Evolutionary conservation across 495 filamentous ascomycete species (phyloP), one percentile per base, ranked within the genome.

Genomic region (Chaetomium cochliodes): DNA sequence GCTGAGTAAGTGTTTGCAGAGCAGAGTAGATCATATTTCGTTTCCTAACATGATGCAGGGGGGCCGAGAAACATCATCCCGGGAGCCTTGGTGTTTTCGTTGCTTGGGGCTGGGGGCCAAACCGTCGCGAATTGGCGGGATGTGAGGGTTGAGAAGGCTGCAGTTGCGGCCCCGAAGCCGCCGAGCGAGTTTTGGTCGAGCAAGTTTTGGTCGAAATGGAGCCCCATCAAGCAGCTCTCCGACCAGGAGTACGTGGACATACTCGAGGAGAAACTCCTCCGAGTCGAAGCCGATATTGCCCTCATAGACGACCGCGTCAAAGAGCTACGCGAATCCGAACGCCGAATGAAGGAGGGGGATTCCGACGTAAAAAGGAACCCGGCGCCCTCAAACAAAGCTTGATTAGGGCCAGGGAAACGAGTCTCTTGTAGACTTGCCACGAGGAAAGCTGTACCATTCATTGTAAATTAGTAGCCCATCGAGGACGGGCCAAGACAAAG

Each of bases 281-380:
- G 84, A 53, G 77, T 97, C 15, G 87, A 97, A 66, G 91, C 87
- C 12, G 91, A 97, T 63, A 90, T 97, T 67, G 89, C 93, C 0
- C 68, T 97, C 39, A 74, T 96, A 13, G 91, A 97, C 69, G 93
- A 97, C 46, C 87, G 85, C 63, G 92, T 98, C 61, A 86, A 84
- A 47, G 80, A 76, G 47, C 65, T 90, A 44, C 81, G 76, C 68
- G 75, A 62, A 49, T 55, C 67, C 18, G 58, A 67, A 41, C 41
- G 58, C 1, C 53, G 56, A 25, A 22, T 54, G 22, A 39, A 50
- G 39, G 65, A 56, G 15, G 25, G 46, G n/a, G 25, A 9, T 2
- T n/a, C 18, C 13, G 44, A 33, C 18, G 18, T 6, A 22, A 20
- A 15, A 18, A 52, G 9, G 12, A 39, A 15, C 51, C 1, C 44